Conservation (phyloP, 1,139 yeast genomes). For the Yamadazyma friedrichii region DNA sequence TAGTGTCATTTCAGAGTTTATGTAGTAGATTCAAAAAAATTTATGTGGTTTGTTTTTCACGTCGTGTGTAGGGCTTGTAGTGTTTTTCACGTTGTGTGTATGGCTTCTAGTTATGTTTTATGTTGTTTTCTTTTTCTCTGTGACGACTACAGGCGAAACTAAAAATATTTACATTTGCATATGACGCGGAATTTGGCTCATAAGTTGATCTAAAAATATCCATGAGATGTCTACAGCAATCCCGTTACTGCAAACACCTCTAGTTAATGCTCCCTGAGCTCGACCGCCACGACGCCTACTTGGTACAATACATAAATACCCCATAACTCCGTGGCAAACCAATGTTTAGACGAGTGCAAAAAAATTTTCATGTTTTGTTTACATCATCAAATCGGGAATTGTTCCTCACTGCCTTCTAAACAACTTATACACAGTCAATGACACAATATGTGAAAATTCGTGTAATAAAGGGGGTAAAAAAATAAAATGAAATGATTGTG, state of each 20-base stretch:
- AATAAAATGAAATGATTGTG: neutral
- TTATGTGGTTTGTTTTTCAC: neutral
- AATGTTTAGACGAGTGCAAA: too few species aligned
- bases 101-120: neutral
- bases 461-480: slow-evolving; percentile 4
- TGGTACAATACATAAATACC: too few species aligned
- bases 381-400: neutral
- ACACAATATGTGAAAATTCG: neutral
- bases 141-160: too few species aligned
- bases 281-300: too few species aligned
- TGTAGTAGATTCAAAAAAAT: neutral
- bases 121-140: neutral
- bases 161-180: too few species aligned
- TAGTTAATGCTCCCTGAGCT: too few species aligned
- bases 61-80: neutral
- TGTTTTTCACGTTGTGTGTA: neutral
- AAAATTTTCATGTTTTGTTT: too few species aligned
- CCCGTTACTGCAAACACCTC: too few species aligned
- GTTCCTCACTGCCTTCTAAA: slow-evolving; percentile 1
- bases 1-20: neutral
- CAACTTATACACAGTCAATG: too few species aligned
- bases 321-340: too few species aligned
- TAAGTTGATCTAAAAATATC: too few species aligned
- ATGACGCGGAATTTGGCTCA: too few species aligned
- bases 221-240: neutral